A percentile compares a stretch with the other conserved stretches of the same genome.
Conservation (phyloP, 495 filamentous ascomycete genomes). For the Xylaria telfairii region DNA sequence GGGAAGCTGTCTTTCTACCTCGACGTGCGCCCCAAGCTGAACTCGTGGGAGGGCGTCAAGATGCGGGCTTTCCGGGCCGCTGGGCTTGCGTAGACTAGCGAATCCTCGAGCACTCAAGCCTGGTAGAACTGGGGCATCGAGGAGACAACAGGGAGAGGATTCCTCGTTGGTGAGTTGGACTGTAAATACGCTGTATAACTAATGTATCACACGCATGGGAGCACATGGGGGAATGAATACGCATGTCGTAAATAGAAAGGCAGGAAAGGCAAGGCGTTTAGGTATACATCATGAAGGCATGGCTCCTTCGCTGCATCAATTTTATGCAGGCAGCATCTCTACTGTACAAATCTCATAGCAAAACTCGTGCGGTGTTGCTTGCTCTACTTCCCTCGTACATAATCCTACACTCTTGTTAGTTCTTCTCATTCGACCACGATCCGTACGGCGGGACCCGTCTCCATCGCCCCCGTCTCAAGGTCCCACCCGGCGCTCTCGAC, state of each 20-base stretch:
- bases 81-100: conserved; percentile 58
- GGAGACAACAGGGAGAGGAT: too few relatives aligned
- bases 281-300: conserved; percentile 27
- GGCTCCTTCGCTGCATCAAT: conserved; percentile 13
- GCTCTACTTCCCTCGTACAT: conserved; percentile 8
- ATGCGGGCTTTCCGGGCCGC: conserved; percentile 73
- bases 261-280: conserved; percentile 25
- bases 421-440: conserved; percentile 28
- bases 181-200: conserved; percentile 27
- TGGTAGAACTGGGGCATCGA: too few relatives aligned
- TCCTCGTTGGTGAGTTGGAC: conserved; percentile 23
- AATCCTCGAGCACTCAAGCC: too few relatives aligned
- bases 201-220: conserved; percentile 20
- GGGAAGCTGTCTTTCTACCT: conserved; percentile 86
- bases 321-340: conserved; percentile 25
- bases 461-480: conserved; percentile 49
- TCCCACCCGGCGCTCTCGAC: conserved; percentile 52
- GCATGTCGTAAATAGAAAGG: conserved; percentile 15
- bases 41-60: conserved; percentile 85
- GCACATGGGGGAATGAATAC: background rate
- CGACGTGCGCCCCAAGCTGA: conserved; percentile 94
- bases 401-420: conserved; percentile 9
- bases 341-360: conserved; percentile 22
- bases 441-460: conserved; percentile 41
- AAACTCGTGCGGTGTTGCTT: conserved; percentile 14